These are phyloP conservation scores for Hansenula sp. DNA, from an alignment of 1,139 yeast genomes.

Conservation along the genomic window DNA sequence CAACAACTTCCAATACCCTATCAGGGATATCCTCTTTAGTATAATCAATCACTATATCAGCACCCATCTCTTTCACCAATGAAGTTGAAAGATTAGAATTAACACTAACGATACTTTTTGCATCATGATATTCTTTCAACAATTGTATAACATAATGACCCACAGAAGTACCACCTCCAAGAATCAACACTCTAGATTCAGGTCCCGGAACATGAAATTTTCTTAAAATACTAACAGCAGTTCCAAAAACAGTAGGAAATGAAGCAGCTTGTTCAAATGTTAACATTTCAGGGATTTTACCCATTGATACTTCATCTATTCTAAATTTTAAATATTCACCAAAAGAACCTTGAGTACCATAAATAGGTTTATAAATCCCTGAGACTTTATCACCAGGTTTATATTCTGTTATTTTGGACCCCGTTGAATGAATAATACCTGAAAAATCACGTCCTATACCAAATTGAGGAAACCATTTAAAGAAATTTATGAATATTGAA, in stretches of 20 bases:
- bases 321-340: constrained; percentile 43
- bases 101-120: constrained; percentile 34
- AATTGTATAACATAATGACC: constrained; percentile 47
- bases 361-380: constrained; percentile 34
- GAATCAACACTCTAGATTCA: constrained; percentile 35
- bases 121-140: constrained; percentile 39
- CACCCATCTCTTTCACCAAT: constrained; percentile 45
- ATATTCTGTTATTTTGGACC: constrained; percentile 49
- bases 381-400: constrained; percentile 53
- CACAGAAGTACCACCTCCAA: constrained; percentile 58
- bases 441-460: constrained; percentile 70
- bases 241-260: constrained; percentile 45
- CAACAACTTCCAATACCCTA: constrained; percentile 29
- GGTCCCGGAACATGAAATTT: constrained; percentile 21
- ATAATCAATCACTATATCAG: constrained; percentile 49
- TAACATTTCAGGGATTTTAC: constrained; percentile 33
- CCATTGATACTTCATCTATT: constrained; percentile 20
- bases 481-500: constrained; percentile 3
- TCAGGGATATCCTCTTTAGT: constrained; percentile 29
- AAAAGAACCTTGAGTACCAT: constrained; percentile 48
- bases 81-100: constrained; percentile 39
- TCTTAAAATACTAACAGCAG: constrained; percentile 34
- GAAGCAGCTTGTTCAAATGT: constrained; percentile 60
- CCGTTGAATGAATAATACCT: constrained; percentile 70
- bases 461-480: constrained; percentile 6